phyloP scores from a whole-genome alignment of 192 early-diverging fungal species.

The Powellomyces hirtus region DNA sequence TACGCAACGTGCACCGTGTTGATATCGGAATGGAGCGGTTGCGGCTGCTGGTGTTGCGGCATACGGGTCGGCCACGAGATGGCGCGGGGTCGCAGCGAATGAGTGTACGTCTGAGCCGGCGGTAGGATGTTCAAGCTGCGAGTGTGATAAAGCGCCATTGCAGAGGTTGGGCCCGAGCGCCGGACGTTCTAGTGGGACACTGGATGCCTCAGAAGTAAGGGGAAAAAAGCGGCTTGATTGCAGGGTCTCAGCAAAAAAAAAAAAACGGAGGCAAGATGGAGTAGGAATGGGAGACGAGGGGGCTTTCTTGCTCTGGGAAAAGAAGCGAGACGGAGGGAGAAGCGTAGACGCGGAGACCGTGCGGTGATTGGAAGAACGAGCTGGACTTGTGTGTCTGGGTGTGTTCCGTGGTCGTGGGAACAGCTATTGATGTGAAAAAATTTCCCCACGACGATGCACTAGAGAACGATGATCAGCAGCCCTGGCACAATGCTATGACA shows the following conservation, averaged over 20 bases:
- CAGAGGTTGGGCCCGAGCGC: neutral
- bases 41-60: neutral
- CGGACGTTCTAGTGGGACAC: neutral
- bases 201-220: too few species aligned
- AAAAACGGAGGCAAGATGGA: neutral
- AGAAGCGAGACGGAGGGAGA: too few species aligned
- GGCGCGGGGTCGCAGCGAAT: neutral
- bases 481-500: too few species aligned
- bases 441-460: too few species aligned
- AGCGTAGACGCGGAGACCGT: too few species aligned
- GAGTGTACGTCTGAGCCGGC: neutral
- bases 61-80: constrained; percentile 1
- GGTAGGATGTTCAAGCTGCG: neutral
- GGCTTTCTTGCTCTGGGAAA: too few species aligned
- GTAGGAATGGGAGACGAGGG: neutral
- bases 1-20: constrained; percentile 34
- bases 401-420: too few species aligned
- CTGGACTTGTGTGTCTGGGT: too few species aligned
- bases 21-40: neutral
- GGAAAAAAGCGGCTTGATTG: too few species aligned
- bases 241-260: neutral
- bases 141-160: neutral
- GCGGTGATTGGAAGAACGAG: too few species aligned
- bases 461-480: too few species aligned
- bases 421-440: too few species aligned